Conservation (phyloP, 2,329 filamentous ascomycete genomes). For the Ophiostoma quercus region DNA sequence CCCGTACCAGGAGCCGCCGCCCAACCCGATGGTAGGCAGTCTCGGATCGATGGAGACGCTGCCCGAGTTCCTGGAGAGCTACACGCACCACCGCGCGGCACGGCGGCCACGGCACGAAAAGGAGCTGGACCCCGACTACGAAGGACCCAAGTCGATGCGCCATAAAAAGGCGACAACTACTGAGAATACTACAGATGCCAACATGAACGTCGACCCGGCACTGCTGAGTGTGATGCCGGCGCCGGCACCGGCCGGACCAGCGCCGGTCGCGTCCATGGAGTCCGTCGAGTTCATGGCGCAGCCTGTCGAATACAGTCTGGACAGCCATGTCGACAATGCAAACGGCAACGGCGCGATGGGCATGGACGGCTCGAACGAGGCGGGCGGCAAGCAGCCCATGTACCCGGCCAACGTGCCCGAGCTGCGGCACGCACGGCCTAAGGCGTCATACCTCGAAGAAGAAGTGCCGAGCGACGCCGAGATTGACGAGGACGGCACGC, state of each 20-base stretch:
- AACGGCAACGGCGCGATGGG: not conserved
- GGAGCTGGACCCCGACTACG: slow-evolving; percentile 52
- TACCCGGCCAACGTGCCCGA: slow-evolving; percentile 22
- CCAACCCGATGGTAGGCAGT: slow-evolving; percentile 40
- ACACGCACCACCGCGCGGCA: slow-evolving; percentile 48
- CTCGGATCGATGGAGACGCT: slow-evolving; percentile 42
- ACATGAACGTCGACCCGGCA: slow-evolving; percentile 51
- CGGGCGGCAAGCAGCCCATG: not conserved
- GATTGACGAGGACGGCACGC: slow-evolving; percentile 13
- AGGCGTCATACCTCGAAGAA: slow-evolving; percentile 22
- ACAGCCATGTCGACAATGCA: slow-evolving; percentile 16
- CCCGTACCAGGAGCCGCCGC: slow-evolving; percentile 50
- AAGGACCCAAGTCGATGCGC: slow-evolving; percentile 37
- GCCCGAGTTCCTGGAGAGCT: slow-evolving; percentile 52
- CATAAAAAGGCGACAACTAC: slow-evolving; percentile 38
- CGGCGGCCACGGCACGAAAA: slow-evolving; percentile 49
- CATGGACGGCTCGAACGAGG: slow-evolving; percentile 23
- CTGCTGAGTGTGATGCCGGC: slow-evolving; percentile 34
- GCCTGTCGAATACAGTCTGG: not conserved
- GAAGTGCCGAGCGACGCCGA: slow-evolving; percentile 23
- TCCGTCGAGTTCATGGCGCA: slow-evolving; percentile 1
- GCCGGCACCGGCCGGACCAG: not conserved
- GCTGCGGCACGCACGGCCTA: slow-evolving; percentile 25
- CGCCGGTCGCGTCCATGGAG: not conserved
- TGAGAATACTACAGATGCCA: slow-evolving; percentile 30